Evolutionary conservation across 495 filamentous ascomycete genomes (phyloP).

Genomic region (Jackrogersella minutella): DNA sequence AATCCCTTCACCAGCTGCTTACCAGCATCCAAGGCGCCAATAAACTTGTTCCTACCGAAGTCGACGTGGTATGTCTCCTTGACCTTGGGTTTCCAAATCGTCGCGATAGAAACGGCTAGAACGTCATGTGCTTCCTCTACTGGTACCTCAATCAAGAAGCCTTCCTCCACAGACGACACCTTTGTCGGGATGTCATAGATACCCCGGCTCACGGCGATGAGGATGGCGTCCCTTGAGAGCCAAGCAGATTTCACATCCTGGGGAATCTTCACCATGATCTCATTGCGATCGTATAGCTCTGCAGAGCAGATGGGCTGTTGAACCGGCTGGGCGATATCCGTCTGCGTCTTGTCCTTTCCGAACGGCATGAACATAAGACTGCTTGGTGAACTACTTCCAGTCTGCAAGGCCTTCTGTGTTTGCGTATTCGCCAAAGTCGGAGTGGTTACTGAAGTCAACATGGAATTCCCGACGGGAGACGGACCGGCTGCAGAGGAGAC

Average conservation of each 20-base stretch:
- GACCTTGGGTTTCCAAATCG: conserved; percentile 53
- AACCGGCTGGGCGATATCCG: conserved; percentile 27
- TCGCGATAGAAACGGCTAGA: conserved; percentile 54
- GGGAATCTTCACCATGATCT: conserved; percentile 53
- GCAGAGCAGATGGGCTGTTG: conserved; percentile 49
- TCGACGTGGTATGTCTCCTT: conserved; percentile 56
- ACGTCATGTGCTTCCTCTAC: conserved; percentile 52
- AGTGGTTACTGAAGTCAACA: conserved; percentile 13
- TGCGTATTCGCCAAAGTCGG: conserved; percentile 17
- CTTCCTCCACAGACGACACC: conserved; percentile 53
- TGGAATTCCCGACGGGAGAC: conserved; percentile 8
- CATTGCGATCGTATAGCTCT: conserved; percentile 45
- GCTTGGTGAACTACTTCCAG: conserved; percentile 23
- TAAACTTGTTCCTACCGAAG: conserved; percentile 51
- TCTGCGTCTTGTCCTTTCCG: conserved; percentile 46
- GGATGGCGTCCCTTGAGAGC: conserved; percentile 53
- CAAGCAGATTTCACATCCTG: conserved; percentile 49
- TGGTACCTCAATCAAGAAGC: conserved; percentile 53
- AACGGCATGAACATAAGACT: conserved; percentile 45
- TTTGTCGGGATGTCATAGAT: conserved; percentile 50
- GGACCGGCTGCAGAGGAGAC: conserved; percentile 34
- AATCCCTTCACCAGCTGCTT: conserved; percentile 50
- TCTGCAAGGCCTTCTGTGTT: conserved; percentile 37
- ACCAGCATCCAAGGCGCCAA: conserved; percentile 49
- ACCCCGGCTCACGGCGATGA: conserved; percentile 54